A percentile compares a stretch with the other conserved stretches of the same genome.
phyloP scores from a whole-genome alignment of 73 alveolate species.

The Paraurostyla sp. region DNA sequence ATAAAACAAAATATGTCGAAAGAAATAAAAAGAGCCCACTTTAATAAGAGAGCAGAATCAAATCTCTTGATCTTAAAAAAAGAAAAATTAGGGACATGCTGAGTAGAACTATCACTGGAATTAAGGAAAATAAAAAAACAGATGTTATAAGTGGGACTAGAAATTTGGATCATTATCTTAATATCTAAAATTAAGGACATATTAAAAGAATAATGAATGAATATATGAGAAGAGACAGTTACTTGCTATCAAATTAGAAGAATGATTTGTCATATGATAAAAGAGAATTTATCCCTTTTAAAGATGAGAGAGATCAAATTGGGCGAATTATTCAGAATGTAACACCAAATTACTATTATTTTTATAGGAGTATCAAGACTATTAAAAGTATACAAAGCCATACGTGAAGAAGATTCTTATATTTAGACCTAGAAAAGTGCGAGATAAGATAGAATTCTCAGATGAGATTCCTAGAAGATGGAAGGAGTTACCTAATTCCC shows the following conservation, averaged over 20 bases:
- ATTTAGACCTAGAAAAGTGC: conserved; percentile 49
- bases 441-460: conserved; percentile 41
- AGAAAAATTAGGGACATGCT: not conserved
- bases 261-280: conserved; percentile 30
- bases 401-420: not conserved
- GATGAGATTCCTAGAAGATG: conserved; percentile 56
- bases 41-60: not conserved
- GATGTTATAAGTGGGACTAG: conserved; percentile 2
- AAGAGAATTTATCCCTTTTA: conserved; percentile 31
- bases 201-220: conserved; percentile 2
- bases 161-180: not conserved
- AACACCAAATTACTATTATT: not conserved
- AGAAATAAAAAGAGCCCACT: too few species aligned
- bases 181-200: conserved; percentile 1
- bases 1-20: too few species aligned
- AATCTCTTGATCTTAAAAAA: not conserved
- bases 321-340: conserved; percentile 42
- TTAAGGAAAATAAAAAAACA: not conserved
- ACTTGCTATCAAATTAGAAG: not conserved
- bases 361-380: not conserved
- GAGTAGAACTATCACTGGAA: not conserved
- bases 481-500: conserved; percentile 12
- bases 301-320: conserved; percentile 47
- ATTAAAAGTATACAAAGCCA: not conserved
- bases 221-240: not conserved